Percentiles rank a stretch among this genome's conserved stretches.
These are phyloP conservation scores for Pseudopithomyces maydicus DNA, from an alignment of 2,329 filamentous ascomycete genomes.

Conservation along the genomic window DNA sequence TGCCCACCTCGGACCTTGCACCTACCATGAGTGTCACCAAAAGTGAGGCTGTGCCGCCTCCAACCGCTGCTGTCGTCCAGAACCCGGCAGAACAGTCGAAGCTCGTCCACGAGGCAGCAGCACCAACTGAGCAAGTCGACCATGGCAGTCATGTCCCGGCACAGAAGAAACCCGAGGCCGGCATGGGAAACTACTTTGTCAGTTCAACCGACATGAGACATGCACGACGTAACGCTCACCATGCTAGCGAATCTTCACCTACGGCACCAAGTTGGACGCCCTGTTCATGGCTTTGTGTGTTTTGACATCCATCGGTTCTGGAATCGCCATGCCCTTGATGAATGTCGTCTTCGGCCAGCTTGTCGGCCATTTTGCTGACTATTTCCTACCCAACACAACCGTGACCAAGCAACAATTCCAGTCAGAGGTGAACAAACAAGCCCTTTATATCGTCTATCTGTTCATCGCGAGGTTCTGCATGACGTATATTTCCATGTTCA, in stretches of 20 bases:
- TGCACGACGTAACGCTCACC: conserved; percentile 4
- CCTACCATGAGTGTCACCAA: background rate
- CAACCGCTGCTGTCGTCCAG: conserved; percentile 14
- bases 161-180: conserved; percentile 18
- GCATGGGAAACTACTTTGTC: conserved; percentile 41
- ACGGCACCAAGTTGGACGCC: conserved; percentile 39
- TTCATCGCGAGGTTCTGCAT: conserved; percentile 44
- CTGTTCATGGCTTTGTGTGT: conserved; percentile 31
- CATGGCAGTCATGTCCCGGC: conserved; percentile 2
- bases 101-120: conserved; percentile 12
- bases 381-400: conserved; percentile 53
- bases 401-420: conserved; percentile 56
- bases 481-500: conserved; percentile 46
- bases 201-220: conserved; percentile 6
- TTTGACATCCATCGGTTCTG: conserved; percentile 40
- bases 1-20: background rate
- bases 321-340: conserved; percentile 58
- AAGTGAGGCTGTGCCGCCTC: conserved; percentile 8
- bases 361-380: conserved; percentile 62
- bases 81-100: conserved; percentile 18
- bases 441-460: conserved; percentile 39
- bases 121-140: conserved; percentile 6
- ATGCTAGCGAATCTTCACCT: conserved; percentile 39
- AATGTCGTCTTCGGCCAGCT: conserved; percentile 59
- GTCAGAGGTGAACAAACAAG: conserved; percentile 49